Percentiles rank a stretch among this genome's conserved stretches.
These are phyloP conservation scores for Marsdenia floribunda DNA, from an alignment of 257 asterid species.

Conservation along the genomic window DNA sequence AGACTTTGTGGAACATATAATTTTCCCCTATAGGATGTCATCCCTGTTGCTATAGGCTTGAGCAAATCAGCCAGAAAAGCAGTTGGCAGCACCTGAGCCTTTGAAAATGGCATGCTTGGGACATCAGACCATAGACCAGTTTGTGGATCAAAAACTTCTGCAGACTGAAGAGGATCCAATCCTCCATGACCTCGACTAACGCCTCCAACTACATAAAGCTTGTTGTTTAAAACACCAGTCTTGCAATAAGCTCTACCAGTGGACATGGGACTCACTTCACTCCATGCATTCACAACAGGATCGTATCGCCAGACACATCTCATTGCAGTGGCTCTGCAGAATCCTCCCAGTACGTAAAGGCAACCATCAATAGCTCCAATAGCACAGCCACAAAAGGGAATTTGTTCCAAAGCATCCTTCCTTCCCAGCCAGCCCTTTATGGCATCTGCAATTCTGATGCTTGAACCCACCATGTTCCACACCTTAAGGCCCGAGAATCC, in stretches of 20 bases:
- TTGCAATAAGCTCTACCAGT: slow-evolving; percentile 80
- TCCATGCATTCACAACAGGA: slow-evolving; percentile 65
- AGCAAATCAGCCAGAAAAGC: slow-evolving; percentile 85
- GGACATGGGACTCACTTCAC: slow-evolving; percentile 67
- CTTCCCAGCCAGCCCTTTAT: slow-evolving; percentile 64
- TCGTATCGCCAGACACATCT: slow-evolving; percentile 63
- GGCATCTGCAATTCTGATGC: slow-evolving; percentile 53
- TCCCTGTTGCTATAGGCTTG: slow-evolving; percentile 93
- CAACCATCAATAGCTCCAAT: slow-evolving; percentile 71
- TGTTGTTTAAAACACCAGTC: slow-evolving; percentile 60
- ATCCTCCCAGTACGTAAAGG: slow-evolving; percentile 83
- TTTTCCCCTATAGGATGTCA: slow-evolving; percentile 77
- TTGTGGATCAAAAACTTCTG: slow-evolving; percentile 77
- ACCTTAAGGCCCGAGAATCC: slow-evolving; percentile 44
- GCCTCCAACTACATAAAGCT: slow-evolving; percentile 88
- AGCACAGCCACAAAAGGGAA: slow-evolving; percentile 83
- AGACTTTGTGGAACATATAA: slow-evolving; percentile 86
- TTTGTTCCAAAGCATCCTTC: slow-evolving; percentile 52
- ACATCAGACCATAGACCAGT: slow-evolving; percentile 70
- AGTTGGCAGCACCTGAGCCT: slow-evolving; percentile 76
- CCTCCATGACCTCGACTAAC: slow-evolving; percentile 77
- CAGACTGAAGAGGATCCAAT: slow-evolving; percentile 76
- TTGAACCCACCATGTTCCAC: slow-evolving; percentile 60
- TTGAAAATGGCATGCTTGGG: slow-evolving; percentile 89
- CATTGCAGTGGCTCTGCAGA: slow-evolving; percentile 55